Evolutionary conservation across 257 asterid species (phyloP).

Genomic region (Scutellaria galericulata): DNA sequence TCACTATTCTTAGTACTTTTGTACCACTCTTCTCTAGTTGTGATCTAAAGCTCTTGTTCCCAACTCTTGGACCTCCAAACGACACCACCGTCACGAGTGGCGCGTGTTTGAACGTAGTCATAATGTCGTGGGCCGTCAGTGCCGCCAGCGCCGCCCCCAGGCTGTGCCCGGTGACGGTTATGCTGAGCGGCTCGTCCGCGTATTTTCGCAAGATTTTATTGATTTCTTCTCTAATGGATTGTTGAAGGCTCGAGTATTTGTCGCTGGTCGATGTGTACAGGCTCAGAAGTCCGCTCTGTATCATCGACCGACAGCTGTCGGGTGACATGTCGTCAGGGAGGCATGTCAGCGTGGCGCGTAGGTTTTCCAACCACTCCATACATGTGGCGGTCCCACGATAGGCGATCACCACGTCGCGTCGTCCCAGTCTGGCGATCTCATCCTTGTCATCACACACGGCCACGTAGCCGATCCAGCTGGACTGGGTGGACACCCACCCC

Average conservation of each 20-base stretch:
- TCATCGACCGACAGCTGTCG: slow-evolving; percentile 49
- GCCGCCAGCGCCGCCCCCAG: slow-evolving; percentile 88
- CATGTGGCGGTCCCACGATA: slow-evolving; percentile 84
- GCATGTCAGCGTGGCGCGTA: slow-evolving; percentile 62
- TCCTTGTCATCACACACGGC: slow-evolving; percentile 68
- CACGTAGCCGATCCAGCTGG: slow-evolving; percentile 85
- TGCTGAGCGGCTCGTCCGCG: slow-evolving; percentile 62
- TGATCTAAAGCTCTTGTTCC: slow-evolving; percentile 59
- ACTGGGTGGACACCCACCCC: slow-evolving; percentile 51
- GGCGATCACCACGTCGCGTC: slow-evolving; percentile 83
- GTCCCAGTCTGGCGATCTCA: slow-evolving; percentile 64
- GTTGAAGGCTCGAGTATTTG: slow-evolving; percentile 48
- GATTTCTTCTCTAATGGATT: slow-evolving; percentile 50
- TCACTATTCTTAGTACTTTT: slow-evolving; percentile 69
- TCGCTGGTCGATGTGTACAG: slow-evolving; percentile 57
- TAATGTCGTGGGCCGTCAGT: slow-evolving; percentile 75
- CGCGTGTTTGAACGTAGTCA: slow-evolving; percentile 45
- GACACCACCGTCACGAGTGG: slow-evolving; percentile 84
- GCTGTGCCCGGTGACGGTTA: slow-evolving; percentile 91
- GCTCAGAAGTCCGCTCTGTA: slow-evolving; percentile 78
- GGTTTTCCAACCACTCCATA: slow-evolving; percentile 76
- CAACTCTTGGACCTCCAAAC: slow-evolving; percentile 86
- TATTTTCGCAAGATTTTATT: slow-evolving; percentile 44
- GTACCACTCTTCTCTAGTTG: slow-evolving; percentile 63
- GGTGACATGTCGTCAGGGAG: slow-evolving; percentile 62